These are phyloP conservation scores for Penstemon davidsonii DNA, from an alignment of 257 asterid species.

Conservation along the genomic window DNA sequence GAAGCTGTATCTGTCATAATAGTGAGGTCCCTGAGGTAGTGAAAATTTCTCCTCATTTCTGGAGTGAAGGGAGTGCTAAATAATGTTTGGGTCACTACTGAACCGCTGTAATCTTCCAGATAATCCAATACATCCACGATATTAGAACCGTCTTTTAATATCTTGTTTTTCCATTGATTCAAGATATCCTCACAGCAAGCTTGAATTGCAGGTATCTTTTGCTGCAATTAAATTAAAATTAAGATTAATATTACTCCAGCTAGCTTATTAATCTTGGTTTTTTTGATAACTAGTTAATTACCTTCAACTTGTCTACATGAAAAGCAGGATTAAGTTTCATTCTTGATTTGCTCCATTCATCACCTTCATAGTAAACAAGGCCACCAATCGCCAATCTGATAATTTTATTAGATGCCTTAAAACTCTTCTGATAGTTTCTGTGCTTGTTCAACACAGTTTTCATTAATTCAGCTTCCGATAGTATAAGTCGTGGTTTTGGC, in stretches of 20 bases:
- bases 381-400: slow-evolving; percentile 8
- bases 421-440: slow-evolving; percentile 2
- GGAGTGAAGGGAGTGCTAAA: too few species aligned
- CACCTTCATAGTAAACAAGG: slow-evolving; percentile 15
- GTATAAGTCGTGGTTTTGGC: slow-evolving; percentile 7
- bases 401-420: slow-evolving; percentile 1
- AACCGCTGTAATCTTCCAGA: too few species aligned
- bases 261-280: too few species aligned
- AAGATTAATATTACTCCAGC: too few species aligned
- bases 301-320: too few species aligned
- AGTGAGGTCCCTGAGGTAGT: slow-evolving; percentile 10
- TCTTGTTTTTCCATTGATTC: slow-evolving; percentile 15
- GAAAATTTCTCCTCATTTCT: background rate
- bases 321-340: too few species aligned
- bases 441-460: slow-evolving; percentile 17
- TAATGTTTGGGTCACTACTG: too few species aligned
- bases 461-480: slow-evolving; percentile 1
- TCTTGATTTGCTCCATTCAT: too few species aligned
- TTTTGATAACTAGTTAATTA: too few species aligned
- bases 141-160: too few species aligned
- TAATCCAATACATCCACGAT: too few species aligned
- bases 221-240: background rate
- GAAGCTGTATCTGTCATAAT: background rate
- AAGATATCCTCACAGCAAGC: background rate
- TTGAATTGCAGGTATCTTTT: slow-evolving; percentile 23